phyloP scores from a whole-genome alignment of 2,329 filamentous ascomycete species.

The Venturiaceae sp. region DNA sequence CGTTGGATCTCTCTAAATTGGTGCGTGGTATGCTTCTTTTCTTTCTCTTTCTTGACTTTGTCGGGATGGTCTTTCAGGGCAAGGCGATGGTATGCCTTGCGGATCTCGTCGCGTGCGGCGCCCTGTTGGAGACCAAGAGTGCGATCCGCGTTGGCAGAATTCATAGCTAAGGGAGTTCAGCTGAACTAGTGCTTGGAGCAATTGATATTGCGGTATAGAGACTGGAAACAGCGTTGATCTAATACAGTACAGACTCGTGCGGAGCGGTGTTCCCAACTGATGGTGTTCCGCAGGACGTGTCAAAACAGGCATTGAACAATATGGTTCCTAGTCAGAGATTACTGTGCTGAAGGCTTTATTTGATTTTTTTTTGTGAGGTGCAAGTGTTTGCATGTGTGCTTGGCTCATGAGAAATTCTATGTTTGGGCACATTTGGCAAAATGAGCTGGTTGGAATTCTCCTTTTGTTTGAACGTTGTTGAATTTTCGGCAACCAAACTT shows the following conservation, averaged over 20 bases:
- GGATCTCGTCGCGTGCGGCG: background rate
- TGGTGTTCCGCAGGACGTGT: no score
- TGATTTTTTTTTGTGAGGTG: no score
- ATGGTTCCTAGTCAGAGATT: background rate
- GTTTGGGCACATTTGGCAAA: no score
- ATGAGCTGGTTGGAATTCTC: no score
- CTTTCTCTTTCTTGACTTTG: background rate
- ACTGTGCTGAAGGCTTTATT: no score
- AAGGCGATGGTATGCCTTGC: background rate
- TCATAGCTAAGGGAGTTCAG: background rate
- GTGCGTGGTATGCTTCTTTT: background rate
- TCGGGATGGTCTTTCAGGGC: background rate
- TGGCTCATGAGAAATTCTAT: no score
- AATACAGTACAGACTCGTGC: no score
- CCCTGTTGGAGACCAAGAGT: background rate
- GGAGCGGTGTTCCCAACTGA: no score
- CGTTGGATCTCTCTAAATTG: background rate
- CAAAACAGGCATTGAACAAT: background rate
- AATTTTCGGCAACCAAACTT: no score
- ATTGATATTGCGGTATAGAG: background rate
- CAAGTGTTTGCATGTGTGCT: background rate
- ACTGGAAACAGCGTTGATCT: no score
- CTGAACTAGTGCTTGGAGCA: background rate
- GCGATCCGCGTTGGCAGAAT: background rate
- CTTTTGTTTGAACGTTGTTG: no score